A percentile compares a stretch with the other conserved stretches of the same genome.
These are phyloP conservation scores for Thraustochytrium sp. DNA, from an alignment of 352 stramenopile species.

Conservation along the genomic window DNA sequence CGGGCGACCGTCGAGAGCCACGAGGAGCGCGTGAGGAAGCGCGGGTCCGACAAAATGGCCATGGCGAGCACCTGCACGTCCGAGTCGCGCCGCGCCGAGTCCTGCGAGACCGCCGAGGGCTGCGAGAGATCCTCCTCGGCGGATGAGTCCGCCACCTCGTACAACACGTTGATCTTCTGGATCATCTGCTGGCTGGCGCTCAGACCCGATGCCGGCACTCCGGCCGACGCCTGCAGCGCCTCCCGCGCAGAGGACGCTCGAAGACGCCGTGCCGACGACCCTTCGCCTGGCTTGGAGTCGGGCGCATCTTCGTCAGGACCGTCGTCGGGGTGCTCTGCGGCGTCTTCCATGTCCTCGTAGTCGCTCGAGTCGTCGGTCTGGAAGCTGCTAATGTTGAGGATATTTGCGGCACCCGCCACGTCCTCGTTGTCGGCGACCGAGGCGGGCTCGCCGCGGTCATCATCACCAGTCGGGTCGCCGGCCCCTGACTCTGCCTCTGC, in stretches of 20 bases:
- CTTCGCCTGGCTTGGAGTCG: not conserved
- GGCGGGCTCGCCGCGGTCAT: no score
- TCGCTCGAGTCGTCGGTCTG: not conserved
- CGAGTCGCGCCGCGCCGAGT: not conserved
- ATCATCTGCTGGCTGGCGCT: slow-evolving; percentile 41
- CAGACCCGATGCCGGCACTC: not conserved
- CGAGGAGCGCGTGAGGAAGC: not conserved
- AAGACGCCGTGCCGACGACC: not conserved
- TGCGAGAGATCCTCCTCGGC: not conserved
- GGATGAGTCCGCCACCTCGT: slow-evolving; percentile 22
- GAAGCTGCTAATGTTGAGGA: not conserved
- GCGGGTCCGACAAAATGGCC: slow-evolving; percentile 25
- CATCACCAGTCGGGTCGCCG: no score
- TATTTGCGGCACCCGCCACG: no score
- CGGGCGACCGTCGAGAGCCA: not conserved
- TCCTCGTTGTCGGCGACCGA: no score
- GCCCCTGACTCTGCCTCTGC: not conserved
- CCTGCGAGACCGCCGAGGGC: not conserved
- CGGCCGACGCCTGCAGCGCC: not conserved
- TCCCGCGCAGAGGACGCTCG: not conserved
- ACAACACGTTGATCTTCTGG: slow-evolving; percentile 39
- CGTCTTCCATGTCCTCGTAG: not conserved
- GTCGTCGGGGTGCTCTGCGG: not conserved
- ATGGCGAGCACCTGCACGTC: slow-evolving; percentile 29
- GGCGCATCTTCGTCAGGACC: not conserved